phyloP scores from a whole-genome alignment of 768 basidiomycete species.

The Cubamyces sp. region DNA sequence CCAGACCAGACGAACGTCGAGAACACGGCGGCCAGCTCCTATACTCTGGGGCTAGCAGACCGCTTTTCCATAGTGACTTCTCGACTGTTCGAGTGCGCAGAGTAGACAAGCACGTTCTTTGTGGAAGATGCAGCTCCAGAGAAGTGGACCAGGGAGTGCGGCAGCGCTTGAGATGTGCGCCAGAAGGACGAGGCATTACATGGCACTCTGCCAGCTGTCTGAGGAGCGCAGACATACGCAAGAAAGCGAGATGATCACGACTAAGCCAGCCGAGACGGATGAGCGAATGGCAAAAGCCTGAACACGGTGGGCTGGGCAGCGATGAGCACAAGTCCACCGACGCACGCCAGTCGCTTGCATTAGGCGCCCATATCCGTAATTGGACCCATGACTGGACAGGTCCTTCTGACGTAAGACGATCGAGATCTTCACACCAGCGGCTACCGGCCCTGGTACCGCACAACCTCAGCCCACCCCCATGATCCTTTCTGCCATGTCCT shows the following conservation, averaged over 20 bases:
- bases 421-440: background rate
- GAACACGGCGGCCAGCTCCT: background rate
- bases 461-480: too few species aligned
- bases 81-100: background rate
- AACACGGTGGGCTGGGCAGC: background rate
- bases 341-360: background rate
- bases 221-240: conserved; percentile 28
- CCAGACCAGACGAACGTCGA: background rate
- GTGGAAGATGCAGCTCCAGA: conserved; percentile 11
- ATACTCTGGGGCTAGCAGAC: too few species aligned
- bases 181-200: conserved; percentile 14
- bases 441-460: too few species aligned
- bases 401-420: conserved; percentile 18
- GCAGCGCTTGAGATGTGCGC: conserved; percentile 6
- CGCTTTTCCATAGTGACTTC: background rate
- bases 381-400: conserved; percentile 16
- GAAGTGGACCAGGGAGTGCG: background rate
- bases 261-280: conserved; percentile 4
- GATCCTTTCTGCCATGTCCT: too few species aligned
- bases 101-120: conserved; percentile 22
- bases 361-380: background rate
- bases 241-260: conserved; percentile 9
- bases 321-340: background rate
- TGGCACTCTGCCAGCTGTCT: conserved; percentile 21
- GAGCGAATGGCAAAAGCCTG: background rate